Conservation (phyloP, 345 rosid species). For the Mallotus nudiflorus region DNA sequence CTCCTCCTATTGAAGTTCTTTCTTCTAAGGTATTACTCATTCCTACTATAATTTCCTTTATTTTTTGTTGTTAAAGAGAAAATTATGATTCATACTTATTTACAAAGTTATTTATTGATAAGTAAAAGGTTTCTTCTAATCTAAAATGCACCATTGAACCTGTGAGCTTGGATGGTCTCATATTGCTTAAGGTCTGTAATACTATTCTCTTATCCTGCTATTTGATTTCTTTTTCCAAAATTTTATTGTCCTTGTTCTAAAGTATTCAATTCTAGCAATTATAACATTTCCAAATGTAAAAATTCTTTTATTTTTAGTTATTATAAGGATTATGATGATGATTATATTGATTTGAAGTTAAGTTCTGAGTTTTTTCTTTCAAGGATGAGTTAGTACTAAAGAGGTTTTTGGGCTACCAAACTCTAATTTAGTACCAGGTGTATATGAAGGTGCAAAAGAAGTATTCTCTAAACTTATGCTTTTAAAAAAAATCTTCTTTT, state of each 20-base stretch:
- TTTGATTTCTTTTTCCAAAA: too few relatives aligned
- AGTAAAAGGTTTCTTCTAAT: conserved; percentile 50
- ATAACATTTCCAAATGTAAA: too few relatives aligned
- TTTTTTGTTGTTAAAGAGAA: not conserved
- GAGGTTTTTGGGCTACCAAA: conserved; percentile 83
- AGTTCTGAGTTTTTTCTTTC: conserved; percentile 7
- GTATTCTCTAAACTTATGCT: not conserved
- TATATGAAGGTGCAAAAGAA: conserved; percentile 68
- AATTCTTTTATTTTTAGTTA: too few relatives aligned
- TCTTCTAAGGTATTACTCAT: conserved; percentile 50
- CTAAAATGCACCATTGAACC: conserved; percentile 50
- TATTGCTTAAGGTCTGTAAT: conserved; percentile 62
- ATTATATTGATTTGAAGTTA: not conserved
- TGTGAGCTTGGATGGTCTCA: conserved; percentile 50
- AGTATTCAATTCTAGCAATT: too few relatives aligned
- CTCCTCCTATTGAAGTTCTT: conserved; percentile 69
- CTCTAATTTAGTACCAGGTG: conserved; percentile 90
- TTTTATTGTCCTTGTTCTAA: too few relatives aligned
- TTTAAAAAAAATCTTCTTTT: too few relatives aligned
- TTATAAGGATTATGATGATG: too few relatives aligned
- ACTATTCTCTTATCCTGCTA: not conserved
- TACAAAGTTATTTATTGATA: not conserved
- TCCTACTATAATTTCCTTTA: not conserved
- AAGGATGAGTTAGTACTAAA: conserved; percentile 87
- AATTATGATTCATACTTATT: too few relatives aligned